Percentiles rank a stretch among this genome's conserved stretches.
These are phyloP conservation scores for Neofusicoccum sp. DNA, from an alignment of 2,329 filamentous ascomycete species.

Conservation along the genomic window DNA sequence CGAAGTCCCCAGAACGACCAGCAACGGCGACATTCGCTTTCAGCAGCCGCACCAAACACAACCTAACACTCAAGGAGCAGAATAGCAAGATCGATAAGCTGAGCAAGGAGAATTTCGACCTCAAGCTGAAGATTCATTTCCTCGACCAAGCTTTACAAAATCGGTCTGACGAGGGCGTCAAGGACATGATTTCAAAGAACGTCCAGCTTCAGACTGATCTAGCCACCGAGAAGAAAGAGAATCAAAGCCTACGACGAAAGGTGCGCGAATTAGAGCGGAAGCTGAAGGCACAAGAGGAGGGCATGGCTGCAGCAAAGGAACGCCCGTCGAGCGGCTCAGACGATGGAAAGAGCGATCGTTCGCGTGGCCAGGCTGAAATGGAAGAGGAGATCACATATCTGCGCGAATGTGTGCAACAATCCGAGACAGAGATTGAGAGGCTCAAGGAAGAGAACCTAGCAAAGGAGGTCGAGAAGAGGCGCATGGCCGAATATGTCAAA, in stretches of 20 bases:
- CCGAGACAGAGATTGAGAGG: conserved; percentile 80
- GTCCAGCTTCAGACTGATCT: conserved; percentile 92
- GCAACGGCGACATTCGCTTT: conserved; percentile 38
- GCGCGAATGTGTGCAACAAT: conserved; percentile 82
- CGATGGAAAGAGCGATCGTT: conserved; percentile 56
- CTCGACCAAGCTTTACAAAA: conserved; percentile 91
- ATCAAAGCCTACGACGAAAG: conserved; percentile 76
- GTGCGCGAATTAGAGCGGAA: conserved; percentile 87
- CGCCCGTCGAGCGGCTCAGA: conserved; percentile 47
- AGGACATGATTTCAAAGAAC: conserved; percentile 97
- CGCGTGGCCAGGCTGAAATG: conserved; percentile 65
- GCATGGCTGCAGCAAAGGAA: conserved; percentile 45
- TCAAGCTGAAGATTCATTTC: conserved; percentile 98
- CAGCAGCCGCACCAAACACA: conserved; percentile 42
- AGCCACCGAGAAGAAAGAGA: conserved; percentile 86
- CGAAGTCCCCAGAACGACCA: conserved; percentile 59
- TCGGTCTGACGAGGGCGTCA: conserved; percentile 91
- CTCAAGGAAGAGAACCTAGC: conserved; percentile 75
- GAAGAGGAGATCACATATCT: conserved; percentile 87
- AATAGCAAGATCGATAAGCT: conserved; percentile 95
- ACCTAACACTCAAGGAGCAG: conserved; percentile 90
- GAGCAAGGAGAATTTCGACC: conserved; percentile 95
- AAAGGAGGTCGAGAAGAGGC: conserved; percentile 83
- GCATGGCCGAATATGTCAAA: conserved; percentile 79
- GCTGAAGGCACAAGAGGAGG: conserved; percentile 61